Evolutionary conservation across 306 rosid genomes (phyloP).

Genomic region (Vigna mungo): DNA sequence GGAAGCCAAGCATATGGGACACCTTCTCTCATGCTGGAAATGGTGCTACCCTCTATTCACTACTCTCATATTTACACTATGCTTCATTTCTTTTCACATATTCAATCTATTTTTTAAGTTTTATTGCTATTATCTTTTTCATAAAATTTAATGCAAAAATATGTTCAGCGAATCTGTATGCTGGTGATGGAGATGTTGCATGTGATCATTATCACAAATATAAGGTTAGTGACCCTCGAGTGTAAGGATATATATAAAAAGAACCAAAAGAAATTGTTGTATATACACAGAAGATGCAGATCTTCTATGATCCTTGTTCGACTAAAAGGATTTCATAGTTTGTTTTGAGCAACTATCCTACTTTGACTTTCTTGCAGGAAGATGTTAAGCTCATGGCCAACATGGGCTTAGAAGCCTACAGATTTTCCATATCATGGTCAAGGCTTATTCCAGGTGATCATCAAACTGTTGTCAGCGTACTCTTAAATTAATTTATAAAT

Average conservation of each 20-base stretch:
- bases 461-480: slow-evolving; percentile 33
- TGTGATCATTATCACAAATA: slow-evolving; percentile 51
- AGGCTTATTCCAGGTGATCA: slow-evolving; percentile 46
- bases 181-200: slow-evolving; percentile 34
- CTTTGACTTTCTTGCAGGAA: slow-evolving; percentile 40
- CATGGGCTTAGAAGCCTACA: slow-evolving; percentile 45
- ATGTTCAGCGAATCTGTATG: slow-evolving; percentile 6
- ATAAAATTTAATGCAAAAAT: background rate
- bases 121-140: background rate
- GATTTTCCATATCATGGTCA: slow-evolving; percentile 58
- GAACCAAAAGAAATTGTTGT: background rate
- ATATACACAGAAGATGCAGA: background rate
- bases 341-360: background rate
- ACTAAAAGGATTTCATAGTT: background rate
- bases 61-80: background rate
- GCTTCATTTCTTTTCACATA: background rate
- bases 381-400: slow-evolving; percentile 52
- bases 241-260: no score
- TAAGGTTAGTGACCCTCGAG: slow-evolving; percentile 38
- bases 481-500: no score
- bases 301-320: background rate
- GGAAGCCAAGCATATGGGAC: slow-evolving; percentile 55
- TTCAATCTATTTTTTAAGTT: background rate
- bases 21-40: slow-evolving; percentile 39
- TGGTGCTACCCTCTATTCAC: slow-evolving; percentile 20